Conservation (phyloP, 2,329 filamentous ascomycete genomes). For the Knufia petricola region DNA sequence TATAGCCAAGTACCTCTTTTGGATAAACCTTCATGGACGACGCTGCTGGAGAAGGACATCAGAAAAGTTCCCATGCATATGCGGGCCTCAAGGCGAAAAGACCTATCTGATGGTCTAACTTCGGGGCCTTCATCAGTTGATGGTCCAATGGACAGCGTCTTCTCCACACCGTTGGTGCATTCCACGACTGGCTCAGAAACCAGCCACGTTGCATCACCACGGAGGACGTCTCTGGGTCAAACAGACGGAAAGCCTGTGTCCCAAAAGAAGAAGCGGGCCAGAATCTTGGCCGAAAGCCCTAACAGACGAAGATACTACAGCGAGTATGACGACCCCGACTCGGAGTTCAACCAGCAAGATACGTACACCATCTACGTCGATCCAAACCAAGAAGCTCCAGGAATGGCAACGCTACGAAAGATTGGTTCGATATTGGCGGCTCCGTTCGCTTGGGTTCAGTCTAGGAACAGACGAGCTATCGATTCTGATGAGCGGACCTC, state of each 20-base stretch:
- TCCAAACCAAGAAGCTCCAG: conserved; percentile 58
- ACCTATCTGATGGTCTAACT: conserved; percentile 11
- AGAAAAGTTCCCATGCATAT: conserved; percentile 37
- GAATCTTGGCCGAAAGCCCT: conserved; percentile 18
- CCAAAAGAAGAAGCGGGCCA: conserved; percentile 16
- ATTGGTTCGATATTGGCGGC: conserved; percentile 25
- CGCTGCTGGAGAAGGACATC: conserved; percentile 41
- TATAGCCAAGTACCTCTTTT: conserved; percentile 40
- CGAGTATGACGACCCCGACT: conserved; percentile 72
- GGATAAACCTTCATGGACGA: conserved; percentile 40
- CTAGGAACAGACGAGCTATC: neutral
- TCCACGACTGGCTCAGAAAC: conserved; percentile 26
- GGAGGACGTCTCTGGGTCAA: neutral
- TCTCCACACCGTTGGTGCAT: conserved; percentile 20
- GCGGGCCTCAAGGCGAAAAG: neutral
- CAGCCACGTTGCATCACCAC: conserved; percentile 9
- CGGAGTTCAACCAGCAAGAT: conserved; percentile 46
- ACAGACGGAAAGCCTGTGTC: neutral
- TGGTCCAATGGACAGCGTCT: conserved; percentile 21
- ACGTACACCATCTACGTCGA: conserved; percentile 67
- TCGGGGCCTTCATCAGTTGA: conserved; percentile 25
- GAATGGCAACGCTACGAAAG: conserved; percentile 50
- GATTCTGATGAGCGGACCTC: conserved; percentile 4
- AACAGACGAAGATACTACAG: conserved; percentile 56
- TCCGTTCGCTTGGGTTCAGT: neutral